phyloP scores from a whole-genome alignment of 1,284 basidiomycete genomes.

The Coniferiporia weirii region DNA sequence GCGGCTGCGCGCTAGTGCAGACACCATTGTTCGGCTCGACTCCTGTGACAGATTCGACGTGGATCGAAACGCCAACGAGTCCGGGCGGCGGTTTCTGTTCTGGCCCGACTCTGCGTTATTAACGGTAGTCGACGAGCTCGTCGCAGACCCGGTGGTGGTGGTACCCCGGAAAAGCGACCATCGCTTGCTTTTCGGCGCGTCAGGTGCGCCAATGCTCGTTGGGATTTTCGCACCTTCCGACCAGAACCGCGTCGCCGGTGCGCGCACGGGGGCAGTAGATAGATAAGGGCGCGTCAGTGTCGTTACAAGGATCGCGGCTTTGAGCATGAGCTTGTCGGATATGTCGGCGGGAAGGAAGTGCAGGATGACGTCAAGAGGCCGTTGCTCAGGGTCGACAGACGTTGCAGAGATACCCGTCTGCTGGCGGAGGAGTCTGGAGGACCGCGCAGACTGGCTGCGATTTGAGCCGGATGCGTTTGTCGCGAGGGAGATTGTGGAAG shows the following conservation, averaged over 20 bases:
- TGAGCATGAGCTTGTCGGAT: constrained; percentile 35
- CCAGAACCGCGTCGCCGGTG: constrained; percentile 6
- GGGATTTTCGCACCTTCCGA: background rate
- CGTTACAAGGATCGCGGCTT: constrained; percentile 38
- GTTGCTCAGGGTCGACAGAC: constrained; percentile 29
- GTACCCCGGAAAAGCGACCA: constrained; percentile 12
- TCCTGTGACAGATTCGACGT: background rate
- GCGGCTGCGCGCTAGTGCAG: constrained; percentile 12
- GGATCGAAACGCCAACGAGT: background rate
- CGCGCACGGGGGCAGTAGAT: constrained; percentile 19
- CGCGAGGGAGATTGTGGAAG: constrained; percentile 2
- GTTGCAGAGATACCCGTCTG: constrained; percentile 13
- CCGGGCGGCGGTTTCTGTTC: background rate
- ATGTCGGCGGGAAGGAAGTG: constrained; percentile 34
- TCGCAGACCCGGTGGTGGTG: background rate
- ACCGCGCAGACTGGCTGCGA: background rate
- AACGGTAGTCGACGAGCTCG: constrained; percentile 4
- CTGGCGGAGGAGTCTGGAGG: background rate
- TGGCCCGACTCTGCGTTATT: background rate
- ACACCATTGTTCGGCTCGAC: constrained; percentile 6
- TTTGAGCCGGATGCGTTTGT: background rate
- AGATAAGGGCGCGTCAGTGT: constrained; percentile 39
- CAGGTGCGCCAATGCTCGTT: background rate
- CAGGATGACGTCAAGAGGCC: constrained; percentile 37
- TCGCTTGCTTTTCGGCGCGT: background rate